Evolutionary conservation across 1,139 yeast species (phyloP), one percentile per base, ranked within the genome.

Genomic region (Eremothecium gossypii): DNA sequence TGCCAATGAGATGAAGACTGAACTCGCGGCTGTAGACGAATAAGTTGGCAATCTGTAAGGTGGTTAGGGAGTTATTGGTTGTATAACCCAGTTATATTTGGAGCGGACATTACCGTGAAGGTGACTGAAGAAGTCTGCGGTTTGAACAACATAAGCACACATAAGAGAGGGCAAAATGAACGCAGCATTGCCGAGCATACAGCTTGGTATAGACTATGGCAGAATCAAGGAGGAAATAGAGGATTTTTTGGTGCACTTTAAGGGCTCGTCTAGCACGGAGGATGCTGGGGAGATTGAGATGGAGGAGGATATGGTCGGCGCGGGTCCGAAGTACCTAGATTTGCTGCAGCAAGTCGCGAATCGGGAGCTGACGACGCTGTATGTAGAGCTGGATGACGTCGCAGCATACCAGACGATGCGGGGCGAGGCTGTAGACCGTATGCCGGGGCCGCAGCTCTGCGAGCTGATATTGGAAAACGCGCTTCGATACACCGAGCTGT

Each of bases 381-480:
- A 71, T 45, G 71, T 93, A 41, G 96, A 86, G 49, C 70, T 93
- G 42, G 95, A 93, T 59, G 99, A 93, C 61, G 67, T 93, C 7
- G 29, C 12, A 26, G 41, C 30, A 8, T 41, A 41, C 30, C 41
- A 38, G 20, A 14, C 33, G 32, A 20, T 37, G 34, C 13, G 29
- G 33, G 20, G 14, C 12, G 26, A n/a, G 20, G 7, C 8, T 17
- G 39, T 41, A 73, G 58, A 35, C 52, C 54, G 30, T 49, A 46
- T 41, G 58, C 45, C 46, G 59, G 49, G 27, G 49, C 53, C 32
- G 55, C 54, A 43, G 54, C 54, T 42, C 57, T 60, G 52, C 41
- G 61, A 1, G 48, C 8, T 52, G 44, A 77, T 91, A 40, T 63
- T 73, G 52, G 75, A 74, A 45, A 93, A 93, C 62, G 77, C 97